Evolutionary conservation across 495 filamentous ascomycete genomes (phyloP).

Genomic region (Hypomontagnella monticulosa): DNA sequence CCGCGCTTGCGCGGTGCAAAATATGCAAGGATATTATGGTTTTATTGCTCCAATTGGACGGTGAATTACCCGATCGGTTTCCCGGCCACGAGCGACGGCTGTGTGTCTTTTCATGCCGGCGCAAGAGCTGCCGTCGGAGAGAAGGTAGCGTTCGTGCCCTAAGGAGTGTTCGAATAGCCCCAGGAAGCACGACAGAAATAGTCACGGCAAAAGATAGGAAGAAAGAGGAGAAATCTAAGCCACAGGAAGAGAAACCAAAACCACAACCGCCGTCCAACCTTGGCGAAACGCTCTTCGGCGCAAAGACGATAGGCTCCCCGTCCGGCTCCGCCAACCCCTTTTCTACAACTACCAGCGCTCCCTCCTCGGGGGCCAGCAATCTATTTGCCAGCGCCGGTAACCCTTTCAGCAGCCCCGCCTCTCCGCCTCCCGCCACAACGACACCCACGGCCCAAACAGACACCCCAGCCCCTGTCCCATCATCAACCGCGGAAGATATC

Average conservation of each 20-base stretch:
- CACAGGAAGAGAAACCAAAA: constrained; percentile 43
- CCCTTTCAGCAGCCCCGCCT: constrained; percentile 38
- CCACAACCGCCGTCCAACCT: constrained; percentile 54
- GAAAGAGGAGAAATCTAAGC: constrained; percentile 51
- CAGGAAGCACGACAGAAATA: constrained; percentile 34
- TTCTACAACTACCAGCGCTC: constrained; percentile 26
- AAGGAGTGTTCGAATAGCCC: constrained; percentile 66
- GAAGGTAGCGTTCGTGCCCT: constrained; percentile 80
- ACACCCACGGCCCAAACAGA: constrained; percentile 45
- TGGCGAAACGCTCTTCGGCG: constrained; percentile 67
- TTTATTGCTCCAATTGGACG: constrained; percentile 89
- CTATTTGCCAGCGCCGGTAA: constrained; percentile 43
- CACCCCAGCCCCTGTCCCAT: constrained; percentile 31
- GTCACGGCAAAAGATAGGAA: constrained; percentile 48
- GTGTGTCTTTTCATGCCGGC: constrained; percentile 82
- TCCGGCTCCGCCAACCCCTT: constrained; percentile 50
- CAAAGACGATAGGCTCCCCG: constrained; percentile 51
- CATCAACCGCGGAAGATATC: constrained; percentile 35
- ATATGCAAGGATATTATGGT: constrained; percentile 86
- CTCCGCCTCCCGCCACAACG: constrained; percentile 22
- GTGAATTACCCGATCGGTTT: constrained; percentile 85
- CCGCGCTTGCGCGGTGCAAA: constrained; percentile 84
- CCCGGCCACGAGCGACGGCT: constrained; percentile 85
- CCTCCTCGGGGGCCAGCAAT: constrained; percentile 35
- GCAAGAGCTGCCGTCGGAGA: constrained; percentile 83